Evolutionary conservation across 306 rosid genomes (phyloP), one percentile per base, ranked within the genome.

Genomic region (Cicer pinnatifidum): DNA sequence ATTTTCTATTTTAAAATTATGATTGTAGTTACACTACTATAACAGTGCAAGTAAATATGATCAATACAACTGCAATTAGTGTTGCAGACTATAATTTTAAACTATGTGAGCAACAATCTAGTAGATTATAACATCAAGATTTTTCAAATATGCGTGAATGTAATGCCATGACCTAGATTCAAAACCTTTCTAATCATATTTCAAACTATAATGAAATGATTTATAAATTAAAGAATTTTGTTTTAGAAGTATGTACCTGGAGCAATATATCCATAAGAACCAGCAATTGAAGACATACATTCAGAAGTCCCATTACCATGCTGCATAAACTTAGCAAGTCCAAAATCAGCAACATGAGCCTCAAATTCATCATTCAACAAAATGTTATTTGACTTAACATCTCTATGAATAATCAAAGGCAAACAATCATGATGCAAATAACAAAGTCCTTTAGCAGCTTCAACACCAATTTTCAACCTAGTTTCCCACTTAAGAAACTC

Each of bases 241-340:
- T 3, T 15, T 23, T 4, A 11, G 35, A 58, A 43, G 15, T 35
- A 43, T 44, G 50, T 89, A 91, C 97, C 97, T 86, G 97, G 97
- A 81, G 97, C 97, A 69, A 91, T 91, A 16, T 91, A 91, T 63
- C 97, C 97, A 66, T 91, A 91, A n/a, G 97, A 91, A 11, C 97
- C 97, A 56, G 97, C 97, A 77, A 91, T 86, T 67, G 92, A 92
- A 72, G 97, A 91, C 97, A 91, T 91, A 85, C 97, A 91, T 79
- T 91, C 97, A 7, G 97, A 91, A 5, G 89, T 69, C 6, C 92
- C 97, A 50, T 83, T 86, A 78, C 85, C 93, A 43, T 80, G 91
- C 86, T 80, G 91, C 86, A 91, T 78, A 83, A 89, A 89, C 88
- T 91, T 91, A 84, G 97, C 97, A 5, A 91, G 89, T 3, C 97